These are phyloP conservation scores for Schizophyllum amplum DNA, from an alignment of 1,284 basidiomycete genomes.

Conservation along the genomic window DNA sequence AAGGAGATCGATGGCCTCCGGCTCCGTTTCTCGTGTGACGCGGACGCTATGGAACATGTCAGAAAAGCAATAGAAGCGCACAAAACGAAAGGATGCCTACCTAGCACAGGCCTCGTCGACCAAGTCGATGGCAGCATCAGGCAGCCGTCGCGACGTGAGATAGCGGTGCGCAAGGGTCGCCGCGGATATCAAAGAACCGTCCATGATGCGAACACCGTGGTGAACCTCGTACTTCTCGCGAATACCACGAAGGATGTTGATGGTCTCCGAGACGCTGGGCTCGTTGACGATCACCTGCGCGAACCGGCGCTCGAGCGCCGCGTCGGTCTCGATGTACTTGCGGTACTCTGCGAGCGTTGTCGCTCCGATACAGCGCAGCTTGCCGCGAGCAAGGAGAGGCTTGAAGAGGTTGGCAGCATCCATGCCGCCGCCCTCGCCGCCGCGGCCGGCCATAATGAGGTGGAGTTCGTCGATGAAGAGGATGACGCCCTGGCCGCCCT, in stretches of 20 bases:
- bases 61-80: conserved; percentile 6
- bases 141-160: conserved; percentile 77
- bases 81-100: conserved; percentile 27
- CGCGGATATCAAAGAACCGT: conserved; percentile 85
- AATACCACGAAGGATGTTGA: conserved; percentile 87
- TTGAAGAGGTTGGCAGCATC: conserved; percentile 88
- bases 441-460: conserved; percentile 83
- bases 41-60: conserved; percentile 54
- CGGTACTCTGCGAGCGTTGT: conserved; percentile 93
- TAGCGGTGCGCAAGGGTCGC: conserved; percentile 94
- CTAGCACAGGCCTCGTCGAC: conserved; percentile 91
- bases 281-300: conserved; percentile 93
- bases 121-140: conserved; percentile 89
- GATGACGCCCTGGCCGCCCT: conserved; percentile 77
- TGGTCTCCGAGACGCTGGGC: conserved; percentile 84
- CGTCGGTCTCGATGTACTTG: conserved; percentile 93
- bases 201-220: conserved; percentile 87
- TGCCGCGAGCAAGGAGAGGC: conserved; percentile 86
- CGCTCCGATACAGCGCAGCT: conserved; percentile 75
- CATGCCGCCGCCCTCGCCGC: conserved; percentile 71
- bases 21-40: conserved; percentile 90
- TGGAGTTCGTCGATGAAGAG: conserved; percentile 96
- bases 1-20: conserved; percentile 93
- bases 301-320: conserved; percentile 92
- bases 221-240: conserved; percentile 65